These are phyloP conservation scores for Maudiozyma saulgeensis DNA, from an alignment of 805 yeast species.

Conservation along the genomic window DNA sequence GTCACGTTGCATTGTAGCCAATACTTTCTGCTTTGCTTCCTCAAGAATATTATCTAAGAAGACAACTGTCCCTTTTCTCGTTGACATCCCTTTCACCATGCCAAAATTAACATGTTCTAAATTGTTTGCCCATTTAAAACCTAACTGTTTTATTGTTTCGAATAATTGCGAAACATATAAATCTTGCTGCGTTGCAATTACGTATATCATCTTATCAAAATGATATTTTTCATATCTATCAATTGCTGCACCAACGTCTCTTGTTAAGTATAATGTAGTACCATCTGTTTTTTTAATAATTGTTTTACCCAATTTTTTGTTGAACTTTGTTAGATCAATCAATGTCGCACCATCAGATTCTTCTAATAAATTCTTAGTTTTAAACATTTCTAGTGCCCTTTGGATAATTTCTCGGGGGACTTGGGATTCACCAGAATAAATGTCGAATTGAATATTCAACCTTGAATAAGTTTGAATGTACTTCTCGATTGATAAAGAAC, in stretches of 20 bases:
- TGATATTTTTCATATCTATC: conserved; percentile 74
- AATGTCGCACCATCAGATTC: conserved; percentile 87
- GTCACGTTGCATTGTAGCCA: conserved; percentile 89
- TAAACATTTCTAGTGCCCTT: conserved; percentile 49
- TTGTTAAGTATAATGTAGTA: conserved; percentile 81
- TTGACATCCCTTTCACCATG: conserved; percentile 96
- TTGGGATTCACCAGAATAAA: conserved; percentile 92
- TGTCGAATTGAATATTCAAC: conserved; percentile 78
- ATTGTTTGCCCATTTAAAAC: conserved; percentile 72
- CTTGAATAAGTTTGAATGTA: conserved; percentile 84
- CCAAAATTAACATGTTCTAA: conserved; percentile 86
- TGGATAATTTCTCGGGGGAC: conserved; percentile 68
- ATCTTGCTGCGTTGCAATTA: conserved; percentile 93
- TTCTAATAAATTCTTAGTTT: conserved; percentile 58
- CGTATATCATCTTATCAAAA: conserved; percentile 93
- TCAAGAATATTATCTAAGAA: conserved; percentile 87
- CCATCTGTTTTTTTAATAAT: conserved; percentile 91
- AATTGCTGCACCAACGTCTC: conserved; percentile 94
- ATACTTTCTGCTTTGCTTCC: conserved; percentile 89
- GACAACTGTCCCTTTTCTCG: conserved; percentile 97
- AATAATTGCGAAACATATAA: conserved; percentile 87
- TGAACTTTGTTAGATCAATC: conserved; percentile 73
- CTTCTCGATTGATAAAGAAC: conserved; percentile 76
- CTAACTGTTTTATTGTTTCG: conserved; percentile 85
- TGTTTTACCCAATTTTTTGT: conserved; percentile 87